Evolutionary conservation across 139 green algal genomes (phyloP).

Genomic region (Chlamydomonas urium): DNA sequence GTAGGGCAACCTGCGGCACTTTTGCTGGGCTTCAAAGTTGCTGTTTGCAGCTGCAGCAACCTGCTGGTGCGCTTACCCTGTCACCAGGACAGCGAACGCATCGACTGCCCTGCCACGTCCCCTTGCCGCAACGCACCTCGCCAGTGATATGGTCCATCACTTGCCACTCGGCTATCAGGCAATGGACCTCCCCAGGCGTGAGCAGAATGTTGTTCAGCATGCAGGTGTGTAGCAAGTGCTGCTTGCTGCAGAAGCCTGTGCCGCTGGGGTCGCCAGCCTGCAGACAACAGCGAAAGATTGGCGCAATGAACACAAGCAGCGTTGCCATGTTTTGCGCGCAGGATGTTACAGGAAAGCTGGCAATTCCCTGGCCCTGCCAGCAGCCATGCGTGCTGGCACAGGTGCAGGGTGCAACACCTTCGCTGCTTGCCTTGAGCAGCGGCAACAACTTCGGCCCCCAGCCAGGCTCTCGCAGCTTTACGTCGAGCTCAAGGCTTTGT

Average conservation of each 20-base stretch:
- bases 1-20: too few relatives aligned
- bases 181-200: conserved; percentile 2
- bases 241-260: background rate
- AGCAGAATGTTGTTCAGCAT: conserved; percentile 12
- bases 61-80: too few relatives aligned
- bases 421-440: background rate
- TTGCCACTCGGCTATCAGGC: conserved; percentile 13
- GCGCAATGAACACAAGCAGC: background rate
- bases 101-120: too few relatives aligned
- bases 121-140: conserved; percentile 3
- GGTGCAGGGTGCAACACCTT: too few relatives aligned
- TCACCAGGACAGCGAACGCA: too few relatives aligned
- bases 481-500: conserved; percentile 13
- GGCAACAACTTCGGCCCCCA: conserved; percentile 2
- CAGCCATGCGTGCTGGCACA: background rate
- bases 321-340: background rate
- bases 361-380: too few relatives aligned
- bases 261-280: background rate
- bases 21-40: too few relatives aligned
- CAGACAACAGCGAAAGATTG: background rate
- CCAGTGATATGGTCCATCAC: conserved; percentile 16
- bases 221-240: background rate
- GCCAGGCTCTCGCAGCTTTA: background rate
- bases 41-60: too few relatives aligned
- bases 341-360: background rate